phyloP scores from a whole-genome alignment of 108 stramenopile species.

The Nannochloropsis oceanica region DNA sequence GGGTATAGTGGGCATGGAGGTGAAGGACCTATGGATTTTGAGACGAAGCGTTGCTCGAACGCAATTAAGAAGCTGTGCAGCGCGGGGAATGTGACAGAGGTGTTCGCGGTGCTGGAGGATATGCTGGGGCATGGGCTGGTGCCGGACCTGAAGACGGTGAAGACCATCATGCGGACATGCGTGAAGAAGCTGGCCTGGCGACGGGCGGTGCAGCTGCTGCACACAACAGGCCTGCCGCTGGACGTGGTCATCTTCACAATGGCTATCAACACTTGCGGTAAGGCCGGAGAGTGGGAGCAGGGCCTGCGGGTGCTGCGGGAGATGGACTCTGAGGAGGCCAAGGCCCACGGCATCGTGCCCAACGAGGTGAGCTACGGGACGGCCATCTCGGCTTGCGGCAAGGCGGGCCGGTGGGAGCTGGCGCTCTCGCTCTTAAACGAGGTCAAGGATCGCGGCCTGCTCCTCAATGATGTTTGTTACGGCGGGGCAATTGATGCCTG shows the following conservation, averaged over 20 bases:
- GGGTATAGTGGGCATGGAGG: neutral
- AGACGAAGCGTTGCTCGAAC: neutral
- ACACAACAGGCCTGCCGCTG: neutral
- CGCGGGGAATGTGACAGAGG: neutral
- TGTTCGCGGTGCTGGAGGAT: neutral
- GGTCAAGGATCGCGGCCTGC: slow-evolving; percentile 9
- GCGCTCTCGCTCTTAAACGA: slow-evolving; percentile 16
- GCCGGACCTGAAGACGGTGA: neutral
- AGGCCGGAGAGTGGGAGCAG: slow-evolving; percentile 20
- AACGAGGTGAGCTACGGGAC: slow-evolving; percentile 27
- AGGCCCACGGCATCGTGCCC: slow-evolving; percentile 3
- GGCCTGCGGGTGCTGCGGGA: slow-evolving; percentile 2
- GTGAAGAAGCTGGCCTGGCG: neutral
- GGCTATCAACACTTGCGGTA: neutral
- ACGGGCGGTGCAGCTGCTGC: neutral
- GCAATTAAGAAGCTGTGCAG: neutral
- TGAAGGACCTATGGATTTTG: neutral
- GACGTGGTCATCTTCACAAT: neutral
- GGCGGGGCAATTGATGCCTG: slow-evolving; percentile 22
- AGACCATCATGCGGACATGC: neutral
- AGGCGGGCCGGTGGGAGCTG: slow-evolving; percentile 20
- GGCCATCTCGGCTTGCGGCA: slow-evolving; percentile 18
- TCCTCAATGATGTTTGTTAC: slow-evolving; percentile 26
- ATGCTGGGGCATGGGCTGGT: neutral
- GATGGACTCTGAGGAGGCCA: slow-evolving; percentile 1